Conservation (phyloP, 2,329 filamentous ascomycete species). For the Colletotrichum falcatum region DNA sequence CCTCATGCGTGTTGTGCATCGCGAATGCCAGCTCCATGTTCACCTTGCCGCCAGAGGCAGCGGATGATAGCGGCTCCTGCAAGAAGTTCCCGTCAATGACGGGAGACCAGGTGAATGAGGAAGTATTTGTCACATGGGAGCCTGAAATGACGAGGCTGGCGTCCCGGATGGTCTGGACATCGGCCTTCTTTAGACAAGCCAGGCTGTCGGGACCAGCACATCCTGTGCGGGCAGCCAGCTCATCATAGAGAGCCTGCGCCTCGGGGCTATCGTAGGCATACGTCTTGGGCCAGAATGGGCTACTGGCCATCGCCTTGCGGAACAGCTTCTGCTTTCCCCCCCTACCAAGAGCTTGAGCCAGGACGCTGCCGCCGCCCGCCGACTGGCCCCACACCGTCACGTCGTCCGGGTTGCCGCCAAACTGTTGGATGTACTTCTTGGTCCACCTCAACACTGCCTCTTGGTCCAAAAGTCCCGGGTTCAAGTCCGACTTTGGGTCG, state of each 20-base stretch:
- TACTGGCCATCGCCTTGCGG: constrained; percentile 51
- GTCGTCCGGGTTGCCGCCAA: constrained; percentile 45
- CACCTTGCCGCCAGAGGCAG: constrained; percentile 52
- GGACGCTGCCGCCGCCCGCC: constrained; percentile 44
- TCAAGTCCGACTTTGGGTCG: constrained; percentile 59
- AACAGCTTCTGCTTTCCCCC: constrained; percentile 42
- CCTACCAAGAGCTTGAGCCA: constrained; percentile 39
- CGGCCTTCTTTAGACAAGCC: constrained; percentile 64
- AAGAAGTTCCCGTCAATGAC: constrained; percentile 70
- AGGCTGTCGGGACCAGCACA: constrained; percentile 62
- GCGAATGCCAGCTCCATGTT: constrained; percentile 61
- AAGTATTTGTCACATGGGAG: constrained; percentile 65
- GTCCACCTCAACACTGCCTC: constrained; percentile 47
- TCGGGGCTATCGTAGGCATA: constrained; percentile 63
- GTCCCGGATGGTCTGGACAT: constrained; percentile 65
- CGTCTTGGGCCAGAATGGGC: constrained; percentile 71
- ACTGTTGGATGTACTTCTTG: constrained; percentile 45
- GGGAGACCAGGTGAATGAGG: constrained; percentile 70
- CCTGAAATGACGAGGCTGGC: constrained; percentile 62
- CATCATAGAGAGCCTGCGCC: constrained; percentile 63
- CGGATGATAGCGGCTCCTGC: constrained; percentile 57
- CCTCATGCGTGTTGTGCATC: constrained; percentile 74
- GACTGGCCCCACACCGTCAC: constrained; percentile 48
- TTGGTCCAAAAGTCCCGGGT: constrained; percentile 59
- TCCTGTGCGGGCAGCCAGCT: constrained; percentile 59